Conservation (phyloP, 805 yeast species). For the Maudiozyma serrabonitensis region DNA sequence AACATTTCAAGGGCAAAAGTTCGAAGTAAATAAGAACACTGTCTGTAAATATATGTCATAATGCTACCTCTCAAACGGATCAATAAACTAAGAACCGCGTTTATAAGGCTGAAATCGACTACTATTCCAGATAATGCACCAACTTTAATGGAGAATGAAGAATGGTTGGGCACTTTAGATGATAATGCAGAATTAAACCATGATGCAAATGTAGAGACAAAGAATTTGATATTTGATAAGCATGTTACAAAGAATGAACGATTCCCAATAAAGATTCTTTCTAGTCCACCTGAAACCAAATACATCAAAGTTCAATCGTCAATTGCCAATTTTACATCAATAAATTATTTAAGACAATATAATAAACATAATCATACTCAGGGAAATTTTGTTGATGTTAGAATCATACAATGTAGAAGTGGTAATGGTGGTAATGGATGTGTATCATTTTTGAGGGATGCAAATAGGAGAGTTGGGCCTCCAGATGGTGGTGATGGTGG, state of each 20-base stretch:
- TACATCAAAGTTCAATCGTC: slow-evolving; percentile 18
- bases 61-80: not conserved
- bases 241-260: not conserved
- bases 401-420: slow-evolving; percentile 54
- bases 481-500: slow-evolving; percentile 99
- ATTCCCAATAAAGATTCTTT: slow-evolving; percentile 9
- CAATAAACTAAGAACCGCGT: not conserved
- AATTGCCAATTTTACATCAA: slow-evolving; percentile 20
- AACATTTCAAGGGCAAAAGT: too few species aligned
- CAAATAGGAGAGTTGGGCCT: slow-evolving; percentile 79
- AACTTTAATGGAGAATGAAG: slow-evolving; percentile 33
- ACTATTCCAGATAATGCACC: slow-evolving; percentile 33
- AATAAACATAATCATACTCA: slow-evolving; percentile 37
- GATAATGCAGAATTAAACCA: not conserved
- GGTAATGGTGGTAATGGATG: slow-evolving; percentile 89
- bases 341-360: slow-evolving; percentile 23
- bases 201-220: not conserved
- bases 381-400: slow-evolving; percentile 47
- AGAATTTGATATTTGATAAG: not conserved
- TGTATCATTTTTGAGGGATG: slow-evolving; percentile 78
- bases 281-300: slow-evolving; percentile 16
- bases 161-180: slow-evolving; percentile 30
- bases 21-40: not conserved
- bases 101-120: not conserved
- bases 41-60: not conserved